phyloP scores from a whole-genome alignment of 176 grass and related monocot genomes.

The Oryza glaberrima region DNA sequence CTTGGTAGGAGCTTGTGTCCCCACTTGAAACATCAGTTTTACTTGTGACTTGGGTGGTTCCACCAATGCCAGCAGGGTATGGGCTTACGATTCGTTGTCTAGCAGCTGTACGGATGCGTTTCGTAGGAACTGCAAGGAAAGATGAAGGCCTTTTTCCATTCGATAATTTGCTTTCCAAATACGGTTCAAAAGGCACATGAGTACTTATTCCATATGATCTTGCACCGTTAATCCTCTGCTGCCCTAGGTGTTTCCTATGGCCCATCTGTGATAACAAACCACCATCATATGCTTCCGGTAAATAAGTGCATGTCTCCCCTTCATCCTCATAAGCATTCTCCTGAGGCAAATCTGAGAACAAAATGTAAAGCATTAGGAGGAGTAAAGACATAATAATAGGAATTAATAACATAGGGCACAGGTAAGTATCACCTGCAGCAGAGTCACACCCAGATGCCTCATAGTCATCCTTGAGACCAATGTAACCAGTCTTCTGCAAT shows the following conservation, averaged over 20 bases:
- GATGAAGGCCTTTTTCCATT: constrained; percentile 81
- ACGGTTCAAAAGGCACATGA: constrained; percentile 59
- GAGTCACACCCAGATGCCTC: constrained; percentile 73
- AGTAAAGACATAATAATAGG: constrained; percentile 28
- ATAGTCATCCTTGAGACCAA: constrained; percentile 62
- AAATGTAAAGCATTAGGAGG: constrained; percentile 26
- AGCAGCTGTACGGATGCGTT: constrained; percentile 70
- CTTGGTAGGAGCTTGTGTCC: constrained; percentile 87
- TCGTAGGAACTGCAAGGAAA: constrained; percentile 75
- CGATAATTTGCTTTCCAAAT: constrained; percentile 62
- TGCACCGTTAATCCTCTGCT: constrained; percentile 50
- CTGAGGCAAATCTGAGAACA: constrained; percentile 60
- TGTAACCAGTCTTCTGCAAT: constrained; percentile 65
- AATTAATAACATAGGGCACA: neutral
- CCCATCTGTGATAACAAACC: constrained; percentile 54
- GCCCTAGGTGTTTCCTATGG: constrained; percentile 66
- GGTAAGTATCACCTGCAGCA: constrained; percentile 66
- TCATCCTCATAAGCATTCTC: constrained; percentile 86
- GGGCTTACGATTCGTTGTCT: constrained; percentile 71
- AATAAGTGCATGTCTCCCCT: constrained; percentile 63
- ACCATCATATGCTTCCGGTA: constrained; percentile 58
- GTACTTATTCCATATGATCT: constrained; percentile 60
- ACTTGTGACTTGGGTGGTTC: constrained; percentile 50
- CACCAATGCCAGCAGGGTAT: constrained; percentile 43
- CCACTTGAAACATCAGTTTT: constrained; percentile 95